These are phyloP conservation scores for Bruguiera hainesii DNA, from an alignment of 441 rosid genomes.

Conservation along the genomic window DNA sequence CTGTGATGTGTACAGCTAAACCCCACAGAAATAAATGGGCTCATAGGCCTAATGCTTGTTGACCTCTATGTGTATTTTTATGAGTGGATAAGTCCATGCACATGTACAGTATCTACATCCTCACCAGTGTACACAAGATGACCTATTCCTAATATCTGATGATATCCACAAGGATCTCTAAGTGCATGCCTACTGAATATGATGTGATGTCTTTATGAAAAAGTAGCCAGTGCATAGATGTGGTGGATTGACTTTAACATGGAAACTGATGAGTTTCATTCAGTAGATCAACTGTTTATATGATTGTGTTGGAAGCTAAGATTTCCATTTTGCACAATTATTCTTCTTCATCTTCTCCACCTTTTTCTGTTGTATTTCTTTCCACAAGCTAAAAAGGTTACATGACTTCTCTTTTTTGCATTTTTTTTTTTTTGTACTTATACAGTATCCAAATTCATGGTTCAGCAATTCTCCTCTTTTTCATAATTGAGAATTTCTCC, in stretches of 20 bases:
- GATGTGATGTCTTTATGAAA: background rate
- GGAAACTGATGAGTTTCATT: background rate
- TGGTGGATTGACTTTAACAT: background rate
- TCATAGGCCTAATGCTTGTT: too few species aligned
- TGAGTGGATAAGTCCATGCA: too few species aligned
- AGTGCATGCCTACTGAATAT: background rate
- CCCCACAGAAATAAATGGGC: too few species aligned
- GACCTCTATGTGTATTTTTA: too few species aligned
- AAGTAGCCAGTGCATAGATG: background rate
- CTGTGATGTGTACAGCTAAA: too few species aligned
- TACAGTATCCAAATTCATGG: background rate
- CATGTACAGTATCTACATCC: too few species aligned
- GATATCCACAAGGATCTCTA: too few species aligned
- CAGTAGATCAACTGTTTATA: background rate
- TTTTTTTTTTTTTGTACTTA: background rate
- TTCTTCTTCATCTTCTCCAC: background rate
- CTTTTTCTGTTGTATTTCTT: too few species aligned
- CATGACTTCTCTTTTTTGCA: too few species aligned
- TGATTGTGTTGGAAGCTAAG: background rate
- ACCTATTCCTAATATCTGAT: too few species aligned
- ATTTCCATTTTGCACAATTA: background rate
- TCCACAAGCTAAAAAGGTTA: too few species aligned
- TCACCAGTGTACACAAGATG: too few species aligned
- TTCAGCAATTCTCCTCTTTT: constrained; percentile 7
- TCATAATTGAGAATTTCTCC: background rate